Evolutionary conservation across 176 grass and related monocot species (phyloP).

Genomic region (Eleusine indica): DNA sequence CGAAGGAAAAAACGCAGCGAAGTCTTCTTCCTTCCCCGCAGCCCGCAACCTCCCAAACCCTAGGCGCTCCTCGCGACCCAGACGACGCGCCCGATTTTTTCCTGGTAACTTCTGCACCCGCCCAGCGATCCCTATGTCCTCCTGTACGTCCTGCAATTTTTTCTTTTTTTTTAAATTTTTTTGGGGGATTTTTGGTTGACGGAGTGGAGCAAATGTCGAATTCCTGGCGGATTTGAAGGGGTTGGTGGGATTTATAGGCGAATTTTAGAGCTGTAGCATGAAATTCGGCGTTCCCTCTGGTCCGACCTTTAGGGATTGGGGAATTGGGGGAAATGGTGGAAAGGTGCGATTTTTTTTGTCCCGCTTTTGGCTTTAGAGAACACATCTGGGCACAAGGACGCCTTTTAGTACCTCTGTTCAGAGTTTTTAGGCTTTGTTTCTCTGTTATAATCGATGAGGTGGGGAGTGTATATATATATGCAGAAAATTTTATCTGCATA

Average conservation of each 20-base stretch:
- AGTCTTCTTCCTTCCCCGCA: not conserved
- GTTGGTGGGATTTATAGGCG: not conserved
- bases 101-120: constrained; percentile 17
- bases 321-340: constrained; percentile 41
- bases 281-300: not conserved
- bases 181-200: not conserved
- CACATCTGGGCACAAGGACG: not conserved
- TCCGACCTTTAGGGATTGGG: constrained; percentile 20
- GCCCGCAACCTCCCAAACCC: constrained; percentile 18
- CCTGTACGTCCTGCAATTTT: not conserved
- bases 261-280: not conserved
- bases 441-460: not conserved
- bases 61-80: constrained; percentile 27
- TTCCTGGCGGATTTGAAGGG: constrained; percentile 32
- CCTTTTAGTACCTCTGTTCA: constrained; percentile 2
- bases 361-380: constrained; percentile 22
- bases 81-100: not conserved
- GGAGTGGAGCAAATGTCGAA: not conserved
- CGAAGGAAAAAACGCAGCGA: not conserved
- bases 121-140: not conserved
- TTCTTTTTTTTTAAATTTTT: constrained; percentile 12
- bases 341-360: constrained; percentile 26
- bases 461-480: not conserved
- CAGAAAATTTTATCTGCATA: not conserved
- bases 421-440: not conserved